Conservation (phyloP, 345 rosid species). For the Bruguiera sexangula region DNA sequence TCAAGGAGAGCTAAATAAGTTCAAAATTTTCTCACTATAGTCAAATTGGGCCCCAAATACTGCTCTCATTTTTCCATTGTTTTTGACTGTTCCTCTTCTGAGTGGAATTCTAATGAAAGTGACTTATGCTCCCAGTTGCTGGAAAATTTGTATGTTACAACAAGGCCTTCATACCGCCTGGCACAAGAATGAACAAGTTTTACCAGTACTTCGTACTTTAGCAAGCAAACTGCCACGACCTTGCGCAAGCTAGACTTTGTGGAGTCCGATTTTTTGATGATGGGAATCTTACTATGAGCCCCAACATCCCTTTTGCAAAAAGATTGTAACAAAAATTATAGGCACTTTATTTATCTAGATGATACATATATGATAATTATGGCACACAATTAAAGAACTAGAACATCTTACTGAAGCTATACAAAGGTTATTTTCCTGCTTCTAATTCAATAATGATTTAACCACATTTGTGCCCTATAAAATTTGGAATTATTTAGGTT, state of each 20-base stretch:
- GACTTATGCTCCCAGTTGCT: slow-evolving; percentile 8
- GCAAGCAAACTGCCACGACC: no score
- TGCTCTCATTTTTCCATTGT: neutral
- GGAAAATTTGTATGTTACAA: slow-evolving; percentile 11
- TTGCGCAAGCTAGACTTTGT: slow-evolving; percentile 12
- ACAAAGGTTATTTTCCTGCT: neutral
- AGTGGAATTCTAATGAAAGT: no score
- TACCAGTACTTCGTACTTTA: no score
- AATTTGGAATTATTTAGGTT: no score
- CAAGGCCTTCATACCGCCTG: neutral
- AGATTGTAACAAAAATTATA: neutral
- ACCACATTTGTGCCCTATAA: no score
- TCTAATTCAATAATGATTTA: no score
- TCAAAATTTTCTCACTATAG: neutral
- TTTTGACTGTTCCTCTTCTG: neutral
- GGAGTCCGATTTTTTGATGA: slow-evolving; percentile 11
- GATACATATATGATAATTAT: slow-evolving; percentile 14
- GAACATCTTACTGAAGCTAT: slow-evolving; percentile 9
- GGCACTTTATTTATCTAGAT: neutral
- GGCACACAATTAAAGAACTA: slow-evolving; percentile 8
- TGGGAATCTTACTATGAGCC: slow-evolving; percentile 18
- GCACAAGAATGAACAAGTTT: no score
- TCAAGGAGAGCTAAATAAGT: slow-evolving; percentile 2
- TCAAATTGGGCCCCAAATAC: neutral
- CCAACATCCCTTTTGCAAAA: slow-evolving; percentile 6